A percentile compares a stretch with the other conserved stretches of the same genome.
phyloP scores from a whole-genome alignment of 1,284 basidiomycete genomes.

The Abortiporus biennis region DNA sequence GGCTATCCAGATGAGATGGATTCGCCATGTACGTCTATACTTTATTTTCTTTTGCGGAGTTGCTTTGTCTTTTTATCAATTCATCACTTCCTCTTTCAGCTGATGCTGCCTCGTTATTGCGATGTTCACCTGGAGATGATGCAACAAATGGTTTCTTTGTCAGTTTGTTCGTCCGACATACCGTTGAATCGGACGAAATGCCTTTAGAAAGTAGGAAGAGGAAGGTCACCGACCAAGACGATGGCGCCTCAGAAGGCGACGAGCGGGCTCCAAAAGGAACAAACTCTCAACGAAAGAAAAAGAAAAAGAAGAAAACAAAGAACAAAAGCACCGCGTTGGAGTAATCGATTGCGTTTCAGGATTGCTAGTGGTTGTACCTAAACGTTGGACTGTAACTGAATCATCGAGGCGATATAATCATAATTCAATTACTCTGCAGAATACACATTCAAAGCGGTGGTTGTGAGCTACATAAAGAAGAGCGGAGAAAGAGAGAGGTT shows the following conservation, averaged over 20 bases:
- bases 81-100: slow-evolving; percentile 20
- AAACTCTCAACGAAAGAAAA: slow-evolving; percentile 18
- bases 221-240: slow-evolving; percentile 6
- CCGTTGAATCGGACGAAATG: not conserved
- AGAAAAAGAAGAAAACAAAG: slow-evolving; percentile 16
- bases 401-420: too few species aligned
- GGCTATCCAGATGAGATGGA: slow-evolving; percentile 64
- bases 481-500: slow-evolving; percentile 5
- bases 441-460: too few species aligned
- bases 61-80: slow-evolving; percentile 3
- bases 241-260: not conserved
- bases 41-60: not conserved
- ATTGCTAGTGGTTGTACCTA: too few species aligned
- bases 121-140: slow-evolving; percentile 85
- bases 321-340: not conserved
- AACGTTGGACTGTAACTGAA: too few species aligned
- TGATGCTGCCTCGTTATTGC: slow-evolving; percentile 63
- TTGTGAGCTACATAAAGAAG: slow-evolving; percentile 12
- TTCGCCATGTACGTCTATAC: slow-evolving; percentile 30
- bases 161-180: slow-evolving; percentile 64
- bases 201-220: slow-evolving; percentile 4
- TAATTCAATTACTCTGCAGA: too few species aligned
- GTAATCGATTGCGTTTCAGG: too few species aligned
- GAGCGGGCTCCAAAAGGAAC: slow-evolving; percentile 9
- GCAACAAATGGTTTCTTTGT: slow-evolving; percentile 95